Base-by-base conservation (phyloP, 805 yeast species). In the Sungouiella thailandica region DNA sequence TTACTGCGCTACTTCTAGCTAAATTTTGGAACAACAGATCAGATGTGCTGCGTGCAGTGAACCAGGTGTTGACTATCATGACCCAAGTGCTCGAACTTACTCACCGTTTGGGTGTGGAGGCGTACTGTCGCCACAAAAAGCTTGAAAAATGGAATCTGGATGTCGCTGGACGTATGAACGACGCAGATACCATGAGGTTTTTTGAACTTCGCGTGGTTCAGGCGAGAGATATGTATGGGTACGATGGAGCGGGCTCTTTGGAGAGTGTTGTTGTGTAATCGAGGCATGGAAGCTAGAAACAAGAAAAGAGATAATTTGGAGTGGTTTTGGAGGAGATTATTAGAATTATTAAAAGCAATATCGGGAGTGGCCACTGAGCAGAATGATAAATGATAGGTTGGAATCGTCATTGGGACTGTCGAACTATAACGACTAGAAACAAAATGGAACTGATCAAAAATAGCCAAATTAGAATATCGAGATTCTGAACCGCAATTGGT, bases 1-100 rank as follows among this genome's bases (percentile, higher is more conserved):
- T 90, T 48, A 80, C 95, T 0, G 90, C 95, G 0, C 56, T 89
- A 25, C 55, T 88, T 20, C 47, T 85, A 5, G 94, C 83, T 55
- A 72, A 84, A 44, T 61, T 80, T 18, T 63, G 57, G 45, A 54
- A 53, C 1, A 49, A 46, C 23, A 26, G 44, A 5, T 49, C 35
- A 5, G 43, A 43, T 37, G 55, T 39, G 40, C 46, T 34, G 35
- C 23, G 44, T 40, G 62, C 78, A 1, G 77, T 74, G 3, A 70
- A 65, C 44, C 78, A 79, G 46, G 83, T 72, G 3, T 58, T 78
- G 23, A 60, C 75, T 1, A 66, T 77, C 15, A 78, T 80, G 80
- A 53, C 68, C 14, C 54, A 57, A 17, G 79, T 79, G 3, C 58
- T 80, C 23, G 42, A 46, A 8, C 54, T 66, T 15, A 80, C 87